These are phyloP conservation scores for Ensete ventricosum DNA, from an alignment of 176 grass and related monocot species.

Conservation along the genomic window DNA sequence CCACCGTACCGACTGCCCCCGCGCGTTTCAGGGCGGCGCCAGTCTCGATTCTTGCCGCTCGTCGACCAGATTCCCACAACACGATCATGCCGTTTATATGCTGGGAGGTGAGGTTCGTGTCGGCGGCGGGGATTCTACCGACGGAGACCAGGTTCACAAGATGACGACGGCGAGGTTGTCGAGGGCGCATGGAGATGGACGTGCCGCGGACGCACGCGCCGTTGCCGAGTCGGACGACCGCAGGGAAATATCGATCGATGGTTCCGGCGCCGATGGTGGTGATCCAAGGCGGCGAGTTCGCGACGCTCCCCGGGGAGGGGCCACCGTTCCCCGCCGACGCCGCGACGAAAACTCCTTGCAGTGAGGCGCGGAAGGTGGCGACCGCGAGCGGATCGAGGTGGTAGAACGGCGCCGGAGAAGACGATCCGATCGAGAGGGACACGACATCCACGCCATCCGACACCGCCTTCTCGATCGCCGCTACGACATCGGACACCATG, in stretches of 20 bases:
- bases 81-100: conserved; percentile 36
- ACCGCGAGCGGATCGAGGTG: conserved; percentile 74
- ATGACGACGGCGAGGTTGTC: conserved; percentile 27
- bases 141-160: conserved; percentile 24
- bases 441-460: conserved; percentile 81
- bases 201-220: conserved; percentile 60
- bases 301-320: conserved; percentile 62
- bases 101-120: conserved; percentile 53
- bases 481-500: conserved; percentile 83
- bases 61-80: conserved; percentile 27
- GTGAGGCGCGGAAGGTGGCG: conserved; percentile 70
- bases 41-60: conserved; percentile 45
- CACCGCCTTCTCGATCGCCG: conserved; percentile 68
- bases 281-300: conserved; percentile 77
- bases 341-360: conserved; percentile 76
- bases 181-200: conserved; percentile 57
- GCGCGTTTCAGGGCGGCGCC: conserved; percentile 61
- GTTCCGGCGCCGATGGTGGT: conserved; percentile 79
- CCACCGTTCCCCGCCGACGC: conserved; percentile 83
- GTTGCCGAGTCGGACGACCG: conserved; percentile 53
- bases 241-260: conserved; percentile 75
- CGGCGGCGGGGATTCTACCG: conserved; percentile 60
- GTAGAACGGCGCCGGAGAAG: conserved; percentile 54
- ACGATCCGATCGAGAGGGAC: conserved; percentile 65
- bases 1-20: conserved; percentile 57